A percentile compares a stretch with the other conserved stretches of the same genome.
phyloP scores from a whole-genome alignment of 371 early-diverging fungal species.

The Conidiobolus incongruus region DNA sequence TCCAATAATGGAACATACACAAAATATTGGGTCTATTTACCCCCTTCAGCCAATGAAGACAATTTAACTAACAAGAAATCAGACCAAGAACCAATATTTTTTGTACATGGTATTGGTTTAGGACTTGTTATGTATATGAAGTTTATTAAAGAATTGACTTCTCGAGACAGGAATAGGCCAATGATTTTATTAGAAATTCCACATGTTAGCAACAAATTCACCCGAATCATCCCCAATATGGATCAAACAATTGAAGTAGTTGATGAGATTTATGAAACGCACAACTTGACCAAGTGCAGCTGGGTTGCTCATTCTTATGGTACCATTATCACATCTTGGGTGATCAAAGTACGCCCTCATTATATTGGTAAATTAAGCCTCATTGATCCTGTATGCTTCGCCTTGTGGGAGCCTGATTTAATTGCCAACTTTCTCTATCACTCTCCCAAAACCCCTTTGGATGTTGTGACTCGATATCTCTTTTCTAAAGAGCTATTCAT shows the following conservation, averaged over 20 bases:
- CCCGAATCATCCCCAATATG: neutral
- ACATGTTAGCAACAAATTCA: neutral
- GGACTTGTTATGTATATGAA: neutral
- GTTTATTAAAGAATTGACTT: neutral
- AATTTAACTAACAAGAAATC: neutral
- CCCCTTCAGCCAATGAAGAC: no score
- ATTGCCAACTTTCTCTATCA: neutral
- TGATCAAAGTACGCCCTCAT: neutral
- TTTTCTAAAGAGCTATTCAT: neutral
- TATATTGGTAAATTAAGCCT: neutral
- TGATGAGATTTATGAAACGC: neutral
- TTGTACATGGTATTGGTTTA: neutral
- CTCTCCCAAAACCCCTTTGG: neutral
- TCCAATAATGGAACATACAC: neutral
- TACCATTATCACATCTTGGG: neutral
- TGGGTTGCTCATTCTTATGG: neutral
- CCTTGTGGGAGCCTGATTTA: slow-evolving; percentile 1
- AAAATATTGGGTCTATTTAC: neutral
- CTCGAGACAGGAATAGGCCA: neutral
- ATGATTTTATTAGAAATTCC: neutral
- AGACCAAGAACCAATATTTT: neutral
- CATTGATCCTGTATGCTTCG: slow-evolving; percentile 1
- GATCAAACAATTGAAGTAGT: neutral
- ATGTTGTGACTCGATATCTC: neutral
- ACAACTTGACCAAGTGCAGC: neutral